Conservation (phyloP, 306 rosid species). For the Ormosia emarginata region DNA sequence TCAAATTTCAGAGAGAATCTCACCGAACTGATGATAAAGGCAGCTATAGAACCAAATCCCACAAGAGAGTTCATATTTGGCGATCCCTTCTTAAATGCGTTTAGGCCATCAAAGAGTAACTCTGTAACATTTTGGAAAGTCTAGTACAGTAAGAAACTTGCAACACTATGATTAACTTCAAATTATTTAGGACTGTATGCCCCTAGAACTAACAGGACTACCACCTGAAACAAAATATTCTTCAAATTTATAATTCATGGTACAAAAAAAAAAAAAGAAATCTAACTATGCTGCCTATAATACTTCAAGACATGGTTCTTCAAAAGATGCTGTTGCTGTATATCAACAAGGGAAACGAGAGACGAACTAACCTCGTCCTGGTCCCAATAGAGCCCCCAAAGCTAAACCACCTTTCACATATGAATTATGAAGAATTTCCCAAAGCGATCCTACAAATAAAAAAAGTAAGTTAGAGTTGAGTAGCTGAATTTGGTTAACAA, state of each 20-base stretch:
- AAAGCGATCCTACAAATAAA: slow-evolving; percentile 46
- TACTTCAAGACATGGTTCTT: background rate
- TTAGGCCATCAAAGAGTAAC: slow-evolving; percentile 81
- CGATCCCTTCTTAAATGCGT: slow-evolving; percentile 78
- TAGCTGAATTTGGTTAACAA: background rate
- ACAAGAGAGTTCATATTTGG: slow-evolving; percentile 98
- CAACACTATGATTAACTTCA: background rate
- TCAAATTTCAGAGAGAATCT: slow-evolving; percentile 36
- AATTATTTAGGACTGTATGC: background rate
- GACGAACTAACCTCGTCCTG: slow-evolving; percentile 79
- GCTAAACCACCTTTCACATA: slow-evolving; percentile 86
- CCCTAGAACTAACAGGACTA: slow-evolving; percentile 7
- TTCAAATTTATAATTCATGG: background rate
- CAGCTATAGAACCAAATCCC: slow-evolving; percentile 93
- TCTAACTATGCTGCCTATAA: background rate
- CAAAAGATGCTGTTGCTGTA: background rate
- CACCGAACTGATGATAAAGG: slow-evolving; percentile 87
- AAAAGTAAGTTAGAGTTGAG: background rate
- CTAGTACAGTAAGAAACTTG: background rate
- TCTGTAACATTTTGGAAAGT: slow-evolving; percentile 47
- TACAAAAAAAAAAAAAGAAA: background rate
- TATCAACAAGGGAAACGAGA: slow-evolving; percentile 14
- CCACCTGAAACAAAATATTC: background rate
- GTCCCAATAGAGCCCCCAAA: slow-evolving; percentile 81
- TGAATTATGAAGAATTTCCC: slow-evolving; percentile 78